Evolutionary conservation across 768 basidiomycete species (phyloP), one percentile per base, ranked within the genome.

Genomic region (Hydnum rufescens): DNA sequence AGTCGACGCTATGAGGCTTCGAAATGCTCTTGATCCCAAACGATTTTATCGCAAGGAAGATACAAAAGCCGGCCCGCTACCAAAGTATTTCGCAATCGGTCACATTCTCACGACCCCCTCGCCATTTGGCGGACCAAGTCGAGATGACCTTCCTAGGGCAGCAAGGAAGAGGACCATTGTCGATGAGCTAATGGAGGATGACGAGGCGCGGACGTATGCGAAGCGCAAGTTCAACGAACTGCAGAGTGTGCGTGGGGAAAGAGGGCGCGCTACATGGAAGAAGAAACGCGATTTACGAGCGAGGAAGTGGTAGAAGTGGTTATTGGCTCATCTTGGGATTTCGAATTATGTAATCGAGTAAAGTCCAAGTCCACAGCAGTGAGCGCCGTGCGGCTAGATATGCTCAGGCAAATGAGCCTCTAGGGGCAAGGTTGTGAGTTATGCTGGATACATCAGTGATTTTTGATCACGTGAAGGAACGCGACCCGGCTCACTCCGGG

Each of bases 71-170:
- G 85, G 84, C 63, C 80, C 81, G 25, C 66, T 89, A 4, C 83
- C 87, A 5, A 88, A 89, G 64, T 78, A 86, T 63, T 92, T 92
- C 64, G 84, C 85, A n/a, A 87, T 90, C 62, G 87, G 87, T 43
- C 86, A 77, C 30, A 76, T 90, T 57, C 57, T 87, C 31, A 71
- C 82, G 5, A 71, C 82, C 2, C 66, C 67, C 34, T 77, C 78
- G 42, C 82, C 85, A 1, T 77, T 74, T 54, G 65, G 70, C 6
- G 44, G 46, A 28, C 8, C 13, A 25, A 25, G 44, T 13, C 13
- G 44, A 47, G 82, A 85, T 55, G 88, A 86, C 61, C 74, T 88
- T 52, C 70, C 77, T 28, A 71, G 75, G 30, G 71, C 77, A 3
- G 68, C 75, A 55, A 69, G 87, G 54, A 88, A 90, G 65, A 72